Percentiles rank a stretch among this genome's conserved stretches.
These are phyloP conservation scores for Kurtzmaniella fragi DNA, from an alignment of 805 yeast species.

Conservation along the genomic window DNA sequence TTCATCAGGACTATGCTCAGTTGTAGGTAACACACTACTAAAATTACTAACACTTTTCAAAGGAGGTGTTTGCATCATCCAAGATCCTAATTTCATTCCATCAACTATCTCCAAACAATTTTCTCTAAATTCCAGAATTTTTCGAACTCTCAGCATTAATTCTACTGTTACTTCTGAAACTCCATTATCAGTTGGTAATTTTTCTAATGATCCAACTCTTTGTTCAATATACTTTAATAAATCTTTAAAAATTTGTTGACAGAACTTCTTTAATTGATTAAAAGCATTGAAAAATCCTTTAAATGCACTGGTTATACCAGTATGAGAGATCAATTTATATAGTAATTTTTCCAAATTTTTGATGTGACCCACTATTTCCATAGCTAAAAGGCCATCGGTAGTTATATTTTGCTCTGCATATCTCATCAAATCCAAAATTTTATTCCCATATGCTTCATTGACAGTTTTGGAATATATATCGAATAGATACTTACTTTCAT, in stretches of 20 bases:
- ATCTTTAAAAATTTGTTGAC: conserved; percentile 46
- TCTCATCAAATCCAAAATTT: conserved; percentile 2
- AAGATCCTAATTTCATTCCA: conserved; percentile 51
- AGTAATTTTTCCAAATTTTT: conserved; percentile 1
- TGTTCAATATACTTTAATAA: conserved; percentile 52
- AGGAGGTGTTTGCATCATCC: conserved; percentile 63
- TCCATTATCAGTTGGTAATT: conserved; percentile 62
- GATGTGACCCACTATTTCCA: conserved; percentile 33
- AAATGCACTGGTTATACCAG: conserved; percentile 1
- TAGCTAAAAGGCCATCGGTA: conserved; percentile 48
- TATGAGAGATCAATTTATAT: conserved; percentile 1
- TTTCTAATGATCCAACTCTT: conserved; percentile 40
- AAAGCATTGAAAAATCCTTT: conserved; percentile 1
- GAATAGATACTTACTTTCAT: conserved; percentile 28
- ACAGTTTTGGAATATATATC: conserved; percentile 36
- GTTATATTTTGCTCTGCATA: conserved; percentile 37
- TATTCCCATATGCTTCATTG: conserved; percentile 15
- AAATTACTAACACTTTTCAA: conserved; percentile 43
- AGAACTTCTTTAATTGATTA: conserved; percentile 2
- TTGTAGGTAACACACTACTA: conserved; percentile 43
- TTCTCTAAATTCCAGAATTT: conserved; percentile 55
- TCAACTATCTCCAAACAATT: conserved; percentile 49
- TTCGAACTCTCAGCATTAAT: conserved; percentile 59
- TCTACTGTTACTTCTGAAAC: conserved; percentile 72
- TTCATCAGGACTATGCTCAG: conserved; percentile 29